A percentile compares a stretch with the other conserved stretches of the same genome.
Conservation (phyloP, 192 early-diverging fungal species). For the Lunasporangiospora selenospora region DNA sequence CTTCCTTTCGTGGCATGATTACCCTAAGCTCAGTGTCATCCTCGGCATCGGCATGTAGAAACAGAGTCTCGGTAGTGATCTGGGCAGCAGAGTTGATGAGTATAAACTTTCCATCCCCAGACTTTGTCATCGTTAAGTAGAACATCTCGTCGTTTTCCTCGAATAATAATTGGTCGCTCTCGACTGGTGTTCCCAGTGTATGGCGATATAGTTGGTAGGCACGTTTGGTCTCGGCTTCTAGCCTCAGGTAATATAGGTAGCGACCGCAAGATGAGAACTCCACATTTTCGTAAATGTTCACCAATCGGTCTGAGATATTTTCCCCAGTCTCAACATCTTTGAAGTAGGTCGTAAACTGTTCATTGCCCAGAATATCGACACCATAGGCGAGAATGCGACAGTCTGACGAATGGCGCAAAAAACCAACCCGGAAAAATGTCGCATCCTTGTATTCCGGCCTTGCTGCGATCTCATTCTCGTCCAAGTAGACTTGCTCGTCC, state of each 20-base stretch:
- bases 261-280: constrained; percentile 63
- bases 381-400: constrained; percentile 61
- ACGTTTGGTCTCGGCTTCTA: constrained; percentile 57
- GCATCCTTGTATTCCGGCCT: constrained; percentile 55
- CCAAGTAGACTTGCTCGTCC: constrained; percentile 35
- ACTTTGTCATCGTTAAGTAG: constrained; percentile 61
- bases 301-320: constrained; percentile 51
- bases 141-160: constrained; percentile 70
- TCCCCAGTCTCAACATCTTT: constrained; percentile 53
- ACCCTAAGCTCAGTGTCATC: constrained; percentile 25
- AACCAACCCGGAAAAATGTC: constrained; percentile 63
- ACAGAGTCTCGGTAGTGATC: constrained; percentile 61
- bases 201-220: constrained; percentile 61
- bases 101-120: constrained; percentile 57
- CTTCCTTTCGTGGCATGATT: constrained; percentile 58
- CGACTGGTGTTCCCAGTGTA: constrained; percentile 47
- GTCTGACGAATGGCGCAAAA: constrained; percentile 63
- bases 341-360: constrained; percentile 59
- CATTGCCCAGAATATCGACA: constrained; percentile 58
- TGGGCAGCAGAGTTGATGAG: constrained; percentile 60
- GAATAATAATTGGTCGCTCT: constrained; percentile 51
- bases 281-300: constrained; percentile 59
- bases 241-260: constrained; percentile 55
- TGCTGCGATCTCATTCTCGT: constrained; percentile 62
- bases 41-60: constrained; percentile 46